Evolutionary conservation across 2,329 filamentous ascomycete species (phyloP), one percentile per base, ranked within the genome.

Genomic region (Chaetomiaceae sp.): DNA sequence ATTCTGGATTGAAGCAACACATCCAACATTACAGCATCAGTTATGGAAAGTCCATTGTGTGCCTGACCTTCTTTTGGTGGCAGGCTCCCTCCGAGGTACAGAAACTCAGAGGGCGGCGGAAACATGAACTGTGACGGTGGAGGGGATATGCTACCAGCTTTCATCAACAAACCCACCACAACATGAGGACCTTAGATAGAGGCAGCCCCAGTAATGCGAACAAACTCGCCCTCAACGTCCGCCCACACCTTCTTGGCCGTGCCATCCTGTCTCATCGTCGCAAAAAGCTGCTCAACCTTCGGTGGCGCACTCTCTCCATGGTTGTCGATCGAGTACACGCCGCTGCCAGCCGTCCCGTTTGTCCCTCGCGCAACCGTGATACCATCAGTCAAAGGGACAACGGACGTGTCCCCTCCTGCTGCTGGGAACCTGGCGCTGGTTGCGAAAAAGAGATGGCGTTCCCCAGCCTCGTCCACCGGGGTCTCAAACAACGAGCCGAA

Each of bases 401-500:
- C 53, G 3, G 8, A 38, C 4, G 19, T 40, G 15, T 19, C 31
- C 17, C 33, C 34, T 0, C 19, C 33, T 1, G 15, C 31, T 6
- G 20, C 15, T 20, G 33, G 25, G 34, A 58, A 63, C 15, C 14
- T 53, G 4, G 53, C 56, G 37, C 59, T 66, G 15, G 65, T 68
- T 0, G 67, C 55, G 9, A 61, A 53, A 44, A 59, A 69, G 2
- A 63, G 58, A 20, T 66, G 61, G 19, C 67, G 59, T 55, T 67
- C 67, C 2, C 65, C 66, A 29, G 59, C 55, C 43, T 67, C 64
- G 12, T 54, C 57, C 1, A 59, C 48, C 8, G 60, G 37, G 39
- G 60, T 63, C 9, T 27, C 17, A 3, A 44, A 1, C 2, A 44
- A 17, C n/a, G 38, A 42, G 17, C 61, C 66, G 31, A 63, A 56